A percentile compares a stretch with the other conserved stretches of the same genome.
Evolutionary conservation across 2,329 filamentous ascomycete species (phyloP).

Genomic region (Colletotrichum scovillei): DNA sequence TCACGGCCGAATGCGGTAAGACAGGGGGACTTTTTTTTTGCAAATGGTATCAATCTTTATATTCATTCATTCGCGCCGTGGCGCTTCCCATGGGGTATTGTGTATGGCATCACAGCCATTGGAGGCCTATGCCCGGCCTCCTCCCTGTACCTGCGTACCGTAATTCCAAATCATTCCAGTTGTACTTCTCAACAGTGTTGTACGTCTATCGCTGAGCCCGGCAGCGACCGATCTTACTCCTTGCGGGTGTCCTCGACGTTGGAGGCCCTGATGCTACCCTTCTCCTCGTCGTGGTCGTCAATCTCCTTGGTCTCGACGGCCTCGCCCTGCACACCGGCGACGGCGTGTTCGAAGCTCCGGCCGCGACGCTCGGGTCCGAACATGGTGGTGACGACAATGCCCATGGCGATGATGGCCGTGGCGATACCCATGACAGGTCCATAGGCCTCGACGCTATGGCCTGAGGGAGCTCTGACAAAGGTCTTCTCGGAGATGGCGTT

Average conservation of each 20-base stretch:
- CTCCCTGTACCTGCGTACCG: neutral
- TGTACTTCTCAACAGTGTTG: neutral
- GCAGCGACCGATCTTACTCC: slow-evolving; percentile 9
- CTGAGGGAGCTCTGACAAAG: slow-evolving; percentile 62
- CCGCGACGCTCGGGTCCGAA: slow-evolving; percentile 82
- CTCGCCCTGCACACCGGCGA: slow-evolving; percentile 48
- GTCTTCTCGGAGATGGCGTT: slow-evolving; percentile 77
- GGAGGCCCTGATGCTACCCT: slow-evolving; percentile 36
- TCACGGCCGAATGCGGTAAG: neutral
- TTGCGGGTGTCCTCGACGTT: slow-evolving; percentile 28
- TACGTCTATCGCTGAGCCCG: neutral
- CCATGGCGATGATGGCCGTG: slow-evolving; percentile 79
- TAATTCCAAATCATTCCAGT: neutral
- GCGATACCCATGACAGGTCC: slow-evolving; percentile 81
- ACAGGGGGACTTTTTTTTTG: too few species aligned
- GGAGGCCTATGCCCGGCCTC: neutral
- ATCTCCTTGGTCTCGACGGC: slow-evolving; percentile 40
- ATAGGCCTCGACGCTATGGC: slow-evolving; percentile 74
- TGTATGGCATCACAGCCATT: neutral
- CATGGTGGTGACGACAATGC: slow-evolving; percentile 75
- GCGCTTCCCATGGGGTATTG: slow-evolving; percentile 5
- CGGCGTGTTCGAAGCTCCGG: slow-evolving; percentile 72
- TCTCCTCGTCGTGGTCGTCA: slow-evolving; percentile 46
- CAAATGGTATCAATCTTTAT: neutral
- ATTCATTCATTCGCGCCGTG: slow-evolving; percentile 1